Percentiles rank a stretch among this genome's conserved stretches.
These are phyloP conservation scores for Crucibulum laeve DNA, from an alignment of 768 basidiomycete genomes.

Conservation along the genomic window DNA sequence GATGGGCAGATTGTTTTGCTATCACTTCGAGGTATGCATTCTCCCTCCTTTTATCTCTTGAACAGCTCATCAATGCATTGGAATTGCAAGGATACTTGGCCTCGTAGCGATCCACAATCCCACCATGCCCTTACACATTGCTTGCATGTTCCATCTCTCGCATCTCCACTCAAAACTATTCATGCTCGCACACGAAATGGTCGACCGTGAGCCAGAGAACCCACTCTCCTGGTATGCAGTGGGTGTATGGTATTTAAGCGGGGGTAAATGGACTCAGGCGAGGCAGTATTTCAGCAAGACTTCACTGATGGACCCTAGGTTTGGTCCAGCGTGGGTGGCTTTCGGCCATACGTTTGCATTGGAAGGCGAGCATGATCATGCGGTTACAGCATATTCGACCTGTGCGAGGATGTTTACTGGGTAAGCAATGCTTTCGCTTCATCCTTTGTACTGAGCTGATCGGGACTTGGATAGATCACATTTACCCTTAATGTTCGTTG, in stretches of 20 bases:
- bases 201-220: slow-evolving; percentile 90
- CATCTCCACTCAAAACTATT: slow-evolving; percentile 92
- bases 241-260: slow-evolving; percentile 91
- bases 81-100: slow-evolving; percentile 67
- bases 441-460: neutral
- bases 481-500: slow-evolving; percentile 90
- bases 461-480: slow-evolving; percentile 62
- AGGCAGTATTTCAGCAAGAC: slow-evolving; percentile 97
- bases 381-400: slow-evolving; percentile 97
- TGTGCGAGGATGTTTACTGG: slow-evolving; percentile 94
- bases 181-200: slow-evolving; percentile 93
- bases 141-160: slow-evolving; percentile 95
- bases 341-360: slow-evolving; percentile 97
- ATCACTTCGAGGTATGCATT: slow-evolving; percentile 70
- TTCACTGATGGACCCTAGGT: slow-evolving; percentile 92
- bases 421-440: slow-evolving; percentile 32
- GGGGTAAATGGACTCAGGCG: slow-evolving; percentile 85
- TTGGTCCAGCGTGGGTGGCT: slow-evolving; percentile 95
- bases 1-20: slow-evolving; percentile 92
- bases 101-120: slow-evolving; percentile 83
- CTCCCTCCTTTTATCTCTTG: neutral
- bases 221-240: slow-evolving; percentile 98
- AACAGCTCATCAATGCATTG: too few relatives aligned
- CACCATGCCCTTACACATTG: slow-evolving; percentile 91
- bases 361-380: slow-evolving; percentile 98